Conservation (phyloP, 2,329 filamentous ascomycete genomes). For the Mariannaea elegans region DNA sequence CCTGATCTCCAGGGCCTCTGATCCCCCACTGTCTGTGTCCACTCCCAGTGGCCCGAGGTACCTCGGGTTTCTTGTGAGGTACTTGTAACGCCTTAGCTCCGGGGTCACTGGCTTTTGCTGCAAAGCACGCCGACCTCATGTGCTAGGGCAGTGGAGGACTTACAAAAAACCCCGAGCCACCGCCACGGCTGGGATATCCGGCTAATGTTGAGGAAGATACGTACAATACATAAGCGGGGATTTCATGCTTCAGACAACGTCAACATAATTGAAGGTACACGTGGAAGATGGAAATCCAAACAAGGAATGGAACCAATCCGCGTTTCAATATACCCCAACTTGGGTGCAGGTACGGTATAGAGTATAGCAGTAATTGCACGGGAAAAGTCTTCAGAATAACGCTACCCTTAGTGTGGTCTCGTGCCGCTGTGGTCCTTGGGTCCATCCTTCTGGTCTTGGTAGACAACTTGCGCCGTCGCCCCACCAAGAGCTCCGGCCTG, state of each 20-base stretch:
- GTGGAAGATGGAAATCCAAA: background rate
- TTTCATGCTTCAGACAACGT: too few relatives aligned
- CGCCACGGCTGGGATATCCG: slow-evolving; percentile 2
- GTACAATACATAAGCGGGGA: background rate
- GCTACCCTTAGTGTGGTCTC: slow-evolving; percentile 7
- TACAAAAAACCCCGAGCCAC: slow-evolving; percentile 13
- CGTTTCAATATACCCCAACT: background rate
- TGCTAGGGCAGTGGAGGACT: background rate
- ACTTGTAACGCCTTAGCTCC: background rate
- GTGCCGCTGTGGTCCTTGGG: slow-evolving; percentile 3
- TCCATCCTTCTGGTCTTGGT: too few relatives aligned
- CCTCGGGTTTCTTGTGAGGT: slow-evolving; percentile 12
- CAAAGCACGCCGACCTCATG: background rate
- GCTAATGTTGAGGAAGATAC: background rate
- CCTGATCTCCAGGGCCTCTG: slow-evolving; percentile 14
- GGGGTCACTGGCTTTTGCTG: background rate
- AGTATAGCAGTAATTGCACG: background rate
- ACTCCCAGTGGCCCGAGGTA: slow-evolving; percentile 1
- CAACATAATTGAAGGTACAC: background rate
- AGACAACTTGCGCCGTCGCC: slow-evolving; percentile 8
- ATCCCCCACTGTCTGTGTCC: slow-evolving; percentile 1
- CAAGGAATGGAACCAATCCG: background rate
- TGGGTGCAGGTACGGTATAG: too few relatives aligned
- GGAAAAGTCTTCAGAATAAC: background rate
- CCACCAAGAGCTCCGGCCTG: slow-evolving; percentile 17